Conservation (phyloP, 305 asterid species). For the Coffea humblotiana region DNA sequence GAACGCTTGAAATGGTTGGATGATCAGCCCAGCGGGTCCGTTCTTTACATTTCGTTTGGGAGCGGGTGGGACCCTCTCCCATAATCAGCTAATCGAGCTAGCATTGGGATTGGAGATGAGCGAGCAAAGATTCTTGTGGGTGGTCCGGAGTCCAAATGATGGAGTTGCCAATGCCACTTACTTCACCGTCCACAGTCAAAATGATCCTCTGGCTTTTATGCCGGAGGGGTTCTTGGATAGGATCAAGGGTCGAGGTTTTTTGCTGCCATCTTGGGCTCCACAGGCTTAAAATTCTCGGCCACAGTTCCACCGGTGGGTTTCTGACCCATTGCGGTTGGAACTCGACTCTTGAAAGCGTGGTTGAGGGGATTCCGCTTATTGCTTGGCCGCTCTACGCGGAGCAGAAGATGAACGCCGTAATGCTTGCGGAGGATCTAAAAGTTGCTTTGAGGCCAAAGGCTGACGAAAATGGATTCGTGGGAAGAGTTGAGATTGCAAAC, state of each 20-base stretch:
- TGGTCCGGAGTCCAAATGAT: slow-evolving; percentile 56
- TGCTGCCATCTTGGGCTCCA: slow-evolving; percentile 81
- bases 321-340: slow-evolving; percentile 88
- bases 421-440: slow-evolving; percentile 44
- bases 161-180: slow-evolving; percentile 39
- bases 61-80: slow-evolving; percentile 84
- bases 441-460: slow-evolving; percentile 51
- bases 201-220: slow-evolving; percentile 59
- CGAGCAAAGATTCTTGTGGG: slow-evolving; percentile 84
- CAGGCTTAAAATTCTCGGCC: slow-evolving; percentile 58
- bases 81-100: slow-evolving; percentile 53
- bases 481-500: slow-evolving; percentile 47
- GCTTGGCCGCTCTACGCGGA: slow-evolving; percentile 93
- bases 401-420: slow-evolving; percentile 64
- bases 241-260: slow-evolving; percentile 51
- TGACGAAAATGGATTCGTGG: slow-evolving; percentile 41
- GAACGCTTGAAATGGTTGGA: slow-evolving; percentile 59
- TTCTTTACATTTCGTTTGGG: slow-evolving; percentile 70
- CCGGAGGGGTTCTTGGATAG: slow-evolving; percentile 68
- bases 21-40: slow-evolving; percentile 73
- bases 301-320: slow-evolving; percentile 55
- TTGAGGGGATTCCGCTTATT: slow-evolving; percentile 65
- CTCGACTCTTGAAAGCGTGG: slow-evolving; percentile 60
- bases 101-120: slow-evolving; percentile 75
- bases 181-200: slow-evolving; percentile 33